Conservation (phyloP, 2,329 filamentous ascomycete genomes). For the Talaromyces sp. region DNA sequence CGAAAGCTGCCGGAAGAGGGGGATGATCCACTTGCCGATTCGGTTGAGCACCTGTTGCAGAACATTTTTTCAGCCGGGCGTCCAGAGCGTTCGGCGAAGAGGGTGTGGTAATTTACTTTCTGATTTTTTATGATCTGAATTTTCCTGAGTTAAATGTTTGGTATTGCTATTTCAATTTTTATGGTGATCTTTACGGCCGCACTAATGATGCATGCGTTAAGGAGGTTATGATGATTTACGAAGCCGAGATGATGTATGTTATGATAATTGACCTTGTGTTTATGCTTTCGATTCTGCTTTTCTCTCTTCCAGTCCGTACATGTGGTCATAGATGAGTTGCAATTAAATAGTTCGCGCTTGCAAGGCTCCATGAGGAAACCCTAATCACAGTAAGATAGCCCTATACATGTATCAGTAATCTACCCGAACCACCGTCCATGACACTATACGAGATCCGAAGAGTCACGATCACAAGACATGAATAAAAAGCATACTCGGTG, state of each 20-base stretch:
- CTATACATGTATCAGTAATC: too few species aligned
- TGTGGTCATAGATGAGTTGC: not conserved
- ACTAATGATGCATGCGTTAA: constrained; percentile 9
- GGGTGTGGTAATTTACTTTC: constrained; percentile 5
- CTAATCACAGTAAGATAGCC: not conserved
- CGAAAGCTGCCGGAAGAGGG: constrained; percentile 34
- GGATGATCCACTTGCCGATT: constrained; percentile 36
- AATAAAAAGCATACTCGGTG: not conserved
- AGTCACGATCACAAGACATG: not conserved
- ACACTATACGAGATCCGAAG: not conserved
- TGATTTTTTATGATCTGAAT: not conserved
- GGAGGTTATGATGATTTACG: constrained; percentile 12
- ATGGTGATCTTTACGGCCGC: constrained; percentile 5
- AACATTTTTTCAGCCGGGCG: constrained; percentile 11
- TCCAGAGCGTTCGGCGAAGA: constrained; percentile 6
- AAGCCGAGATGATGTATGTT: constrained; percentile 2
- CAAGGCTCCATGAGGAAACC: not conserved
- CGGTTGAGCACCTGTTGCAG: constrained; percentile 36
- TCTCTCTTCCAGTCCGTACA: not conserved
- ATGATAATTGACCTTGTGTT: not conserved
- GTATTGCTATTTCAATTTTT: not conserved
- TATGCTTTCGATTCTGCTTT: not conserved
- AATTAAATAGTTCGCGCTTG: not conserved
- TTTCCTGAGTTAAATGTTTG: not conserved
- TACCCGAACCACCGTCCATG: not conserved